Conservation (phyloP, 108 stramenopile genomes). For the Stephanodiscus triporus region DNA sequence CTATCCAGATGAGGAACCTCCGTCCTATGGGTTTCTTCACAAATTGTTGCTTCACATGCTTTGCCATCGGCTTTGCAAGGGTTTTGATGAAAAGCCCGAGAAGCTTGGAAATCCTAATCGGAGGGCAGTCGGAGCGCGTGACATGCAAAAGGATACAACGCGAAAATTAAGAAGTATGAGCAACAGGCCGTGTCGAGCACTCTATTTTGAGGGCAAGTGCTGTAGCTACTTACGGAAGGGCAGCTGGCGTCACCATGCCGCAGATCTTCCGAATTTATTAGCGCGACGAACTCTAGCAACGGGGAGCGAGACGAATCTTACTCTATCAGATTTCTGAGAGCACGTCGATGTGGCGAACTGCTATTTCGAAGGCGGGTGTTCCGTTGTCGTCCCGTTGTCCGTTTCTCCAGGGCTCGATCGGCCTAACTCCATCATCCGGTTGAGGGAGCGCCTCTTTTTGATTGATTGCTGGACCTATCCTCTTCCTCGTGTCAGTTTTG, state of each 20-base stretch:
- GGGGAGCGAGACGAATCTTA: background rate
- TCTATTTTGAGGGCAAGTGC: background rate
- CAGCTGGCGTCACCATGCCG: slow-evolving; percentile 4
- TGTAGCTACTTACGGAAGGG: slow-evolving; percentile 1
- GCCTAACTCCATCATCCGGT: no score
- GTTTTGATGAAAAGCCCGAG: slow-evolving; percentile 54
- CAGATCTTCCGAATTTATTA: no score
- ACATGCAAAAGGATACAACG: background rate
- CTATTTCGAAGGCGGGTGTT: background rate
- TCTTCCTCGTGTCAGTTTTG: no score
- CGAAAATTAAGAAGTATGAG: background rate
- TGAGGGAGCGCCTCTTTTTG: no score
- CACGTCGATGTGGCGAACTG: background rate
- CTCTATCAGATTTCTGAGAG: background rate
- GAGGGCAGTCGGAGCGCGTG: background rate
- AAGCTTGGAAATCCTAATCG: slow-evolving; percentile 48
- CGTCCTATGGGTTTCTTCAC: slow-evolving; percentile 53
- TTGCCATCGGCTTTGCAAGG: slow-evolving; percentile 77
- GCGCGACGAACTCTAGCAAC: background rate
- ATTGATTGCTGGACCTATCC: no score
- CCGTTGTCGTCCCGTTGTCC: background rate
- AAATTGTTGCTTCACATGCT: slow-evolving; percentile 72
- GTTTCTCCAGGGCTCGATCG: background rate
- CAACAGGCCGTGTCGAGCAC: background rate
- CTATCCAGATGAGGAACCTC: slow-evolving; percentile 66